Evolutionary conservation across 1,284 basidiomycete genomes (phyloP).

Genomic region (Grifola frondosa): DNA sequence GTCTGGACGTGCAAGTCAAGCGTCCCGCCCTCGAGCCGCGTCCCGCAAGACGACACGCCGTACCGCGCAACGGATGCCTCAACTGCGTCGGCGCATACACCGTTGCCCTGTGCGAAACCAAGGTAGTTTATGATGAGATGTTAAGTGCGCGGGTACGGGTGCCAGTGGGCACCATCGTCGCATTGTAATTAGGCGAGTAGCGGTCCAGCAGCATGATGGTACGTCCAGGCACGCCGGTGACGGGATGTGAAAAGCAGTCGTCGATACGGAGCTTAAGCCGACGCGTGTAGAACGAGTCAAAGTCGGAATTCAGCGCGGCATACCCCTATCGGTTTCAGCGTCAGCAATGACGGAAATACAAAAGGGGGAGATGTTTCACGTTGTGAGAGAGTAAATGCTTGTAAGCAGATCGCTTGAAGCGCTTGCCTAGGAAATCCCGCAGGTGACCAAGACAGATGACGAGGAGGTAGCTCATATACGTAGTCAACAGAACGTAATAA

Average conservation of each 20-base stretch:
- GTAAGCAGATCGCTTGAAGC: slow-evolving; percentile 72
- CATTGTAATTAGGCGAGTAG: slow-evolving; percentile 79
- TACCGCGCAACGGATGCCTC: slow-evolving; percentile 79
- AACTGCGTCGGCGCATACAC: slow-evolving; percentile 92
- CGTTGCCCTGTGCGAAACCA: slow-evolving; percentile 93
- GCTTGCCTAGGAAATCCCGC: slow-evolving; percentile 94
- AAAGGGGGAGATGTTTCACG: slow-evolving; percentile 49
- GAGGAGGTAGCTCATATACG: slow-evolving; percentile 88
- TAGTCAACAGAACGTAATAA: slow-evolving; percentile 89
- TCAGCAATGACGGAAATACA: slow-evolving; percentile 7
- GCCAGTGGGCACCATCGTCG: slow-evolving; percentile 79
- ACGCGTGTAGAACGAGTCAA: slow-evolving; percentile 99
- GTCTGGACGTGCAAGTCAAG: slow-evolving; percentile 81
- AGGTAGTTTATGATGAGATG: slow-evolving; percentile 99
- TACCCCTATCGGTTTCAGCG: slow-evolving; percentile 65
- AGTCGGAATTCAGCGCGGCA: slow-evolving; percentile 96
- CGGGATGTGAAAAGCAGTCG: slow-evolving; percentile 93
- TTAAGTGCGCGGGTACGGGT: slow-evolving; percentile 88
- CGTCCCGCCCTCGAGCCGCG: slow-evolving; percentile 82
- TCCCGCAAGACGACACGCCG: slow-evolving; percentile 77
- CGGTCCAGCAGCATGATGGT: slow-evolving; percentile 90
- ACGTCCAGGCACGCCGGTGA: slow-evolving; percentile 94
- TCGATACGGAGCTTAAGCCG: slow-evolving; percentile 93
- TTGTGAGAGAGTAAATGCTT: slow-evolving; percentile 80
- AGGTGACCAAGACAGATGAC: slow-evolving; percentile 91